Evolutionary conservation across 2,329 filamentous ascomycete genomes (phyloP), one percentile per base, ranked within the genome.

Genomic region (Phialophora macrospora): DNA sequence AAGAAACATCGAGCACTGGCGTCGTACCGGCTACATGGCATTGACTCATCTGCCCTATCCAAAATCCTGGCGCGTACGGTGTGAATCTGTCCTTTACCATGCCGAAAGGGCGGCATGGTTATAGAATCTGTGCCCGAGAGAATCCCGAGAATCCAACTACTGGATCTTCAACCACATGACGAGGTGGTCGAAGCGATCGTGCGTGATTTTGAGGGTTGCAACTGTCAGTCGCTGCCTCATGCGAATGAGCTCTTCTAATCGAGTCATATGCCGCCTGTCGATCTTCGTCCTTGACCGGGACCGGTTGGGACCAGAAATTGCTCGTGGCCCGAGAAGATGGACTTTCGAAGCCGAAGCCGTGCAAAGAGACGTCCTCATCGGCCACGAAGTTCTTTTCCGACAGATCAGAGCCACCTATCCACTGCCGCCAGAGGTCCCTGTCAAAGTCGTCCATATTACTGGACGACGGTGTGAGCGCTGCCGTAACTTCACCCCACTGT

Each of bases 71-170:
- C 28, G 9, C 28, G 24, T 28, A 34, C 32, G 32, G 32, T 11
- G 9, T 34, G 2, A n/a, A n/a, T 55, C 48, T 55, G 52, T 24
- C 17, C 28, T 34, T 14, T 11, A 4, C 24, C 11, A 30, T 17
- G 52, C 14, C 38, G 38, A 8, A n/a, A 44, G 17, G 7, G n/a
- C 38, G 3, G 52, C 28, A 55, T 20, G 30, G 32, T 66, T 68
- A 70, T 54, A 66, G 48, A 32, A 64, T 28, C 28, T 66, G 62
- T 32, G 44, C 56, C 60, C 63, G 65, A 62, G 65, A 60, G 44
- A 68, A 66, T 28, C 63, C 66, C 52, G 58, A 65, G 46, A 67
- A 70, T 12, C 51, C 55, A 20, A 26, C 32, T 24, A 55, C 22
- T 32, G 48, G 11, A 41, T 48, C 63, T 11, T 60, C 52, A 26